A percentile compares a stretch with the other conserved stretches of the same genome.
These are phyloP conservation scores for Magnusiomyces ingens DNA, from an alignment of 1,139 yeast genomes.

Conservation along the genomic window DNA sequence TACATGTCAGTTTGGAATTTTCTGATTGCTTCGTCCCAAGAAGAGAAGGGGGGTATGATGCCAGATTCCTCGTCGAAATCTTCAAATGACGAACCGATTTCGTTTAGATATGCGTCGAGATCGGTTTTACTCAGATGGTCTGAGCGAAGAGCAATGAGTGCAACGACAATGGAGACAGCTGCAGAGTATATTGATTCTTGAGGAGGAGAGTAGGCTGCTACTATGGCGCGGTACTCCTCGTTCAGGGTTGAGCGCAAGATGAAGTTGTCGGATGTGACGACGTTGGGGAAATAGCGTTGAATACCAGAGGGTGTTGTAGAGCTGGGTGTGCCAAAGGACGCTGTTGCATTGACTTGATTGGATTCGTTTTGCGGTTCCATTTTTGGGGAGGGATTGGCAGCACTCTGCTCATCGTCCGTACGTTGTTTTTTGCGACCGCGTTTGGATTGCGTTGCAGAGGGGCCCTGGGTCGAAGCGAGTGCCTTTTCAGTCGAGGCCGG, in stretches of 20 bases:
- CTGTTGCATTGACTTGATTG: not conserved
- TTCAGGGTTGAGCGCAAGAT: not conserved
- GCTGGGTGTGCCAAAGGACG: not conserved
- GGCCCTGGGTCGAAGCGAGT: too few relatives aligned
- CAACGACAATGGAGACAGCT: conserved; percentile 9
- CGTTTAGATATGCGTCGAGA: conserved; percentile 1
- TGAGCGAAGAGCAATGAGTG: conserved; percentile 12
- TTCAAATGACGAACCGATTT: conserved; percentile 6
- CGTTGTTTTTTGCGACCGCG: not conserved
- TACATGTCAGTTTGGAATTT: conserved; percentile 11
- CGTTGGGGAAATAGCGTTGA: not conserved
- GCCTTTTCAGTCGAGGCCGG: too few relatives aligned
- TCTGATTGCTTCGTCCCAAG: conserved; percentile 10
- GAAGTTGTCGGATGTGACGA: not conserved
- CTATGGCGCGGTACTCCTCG: not conserved
- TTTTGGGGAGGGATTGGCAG: not conserved
- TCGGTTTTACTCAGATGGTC: conserved; percentile 9
- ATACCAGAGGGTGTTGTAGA: not conserved
- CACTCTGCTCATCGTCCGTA: not conserved
- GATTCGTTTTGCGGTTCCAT: not conserved
- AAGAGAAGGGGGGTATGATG: conserved; percentile 3
- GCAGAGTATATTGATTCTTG: conserved; percentile 13
- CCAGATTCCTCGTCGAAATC: not conserved
- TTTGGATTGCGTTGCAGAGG: not conserved
- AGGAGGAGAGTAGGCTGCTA: not conserved